Conservation (phyloP, 2,329 filamentous ascomycete genomes). For the Fusarium chaquense region DNA sequence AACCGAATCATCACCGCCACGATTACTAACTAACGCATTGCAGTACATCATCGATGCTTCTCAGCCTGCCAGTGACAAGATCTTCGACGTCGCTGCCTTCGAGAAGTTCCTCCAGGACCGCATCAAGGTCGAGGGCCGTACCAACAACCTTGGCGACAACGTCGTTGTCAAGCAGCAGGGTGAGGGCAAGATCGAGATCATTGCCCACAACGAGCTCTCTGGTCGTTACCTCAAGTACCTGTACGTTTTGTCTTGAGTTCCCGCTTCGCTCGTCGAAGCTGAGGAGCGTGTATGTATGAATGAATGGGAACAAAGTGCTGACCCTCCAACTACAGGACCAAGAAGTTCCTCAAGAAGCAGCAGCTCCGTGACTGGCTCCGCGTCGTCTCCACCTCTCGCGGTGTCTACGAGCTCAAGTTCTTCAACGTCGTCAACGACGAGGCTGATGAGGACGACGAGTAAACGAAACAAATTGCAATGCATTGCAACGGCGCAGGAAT, state of each 20-base stretch:
- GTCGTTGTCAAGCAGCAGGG: constrained; percentile 90
- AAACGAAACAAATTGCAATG: constrained; percentile 61
- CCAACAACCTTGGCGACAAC: constrained; percentile 96
- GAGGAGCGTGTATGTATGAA: no score
- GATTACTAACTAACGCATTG: constrained; percentile 25
- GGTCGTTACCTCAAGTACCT: constrained; percentile 99
- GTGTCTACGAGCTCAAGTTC: constrained; percentile 99
- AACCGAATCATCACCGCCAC: constrained; percentile 5
- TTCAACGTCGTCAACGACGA: constrained; percentile 99
- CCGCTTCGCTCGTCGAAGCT: background rate
- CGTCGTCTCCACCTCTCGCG: constrained; percentile 96
- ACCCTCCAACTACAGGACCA: constrained; percentile 73
- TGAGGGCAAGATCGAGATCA: constrained; percentile 98
- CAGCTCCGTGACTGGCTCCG: constrained; percentile 99
- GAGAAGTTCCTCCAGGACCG: constrained; percentile 99
- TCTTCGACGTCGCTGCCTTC: constrained; percentile 98
- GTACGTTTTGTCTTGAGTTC: constrained; percentile 65
- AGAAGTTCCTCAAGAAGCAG: constrained; percentile 99
- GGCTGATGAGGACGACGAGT: constrained; percentile 98
- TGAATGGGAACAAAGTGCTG: background rate
- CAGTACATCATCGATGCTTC: constrained; percentile 99
- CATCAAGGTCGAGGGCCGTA: constrained; percentile 99
- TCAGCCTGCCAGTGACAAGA: constrained; percentile 98
- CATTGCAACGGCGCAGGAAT: constrained; percentile 49
- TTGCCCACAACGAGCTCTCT: constrained; percentile 97